Evolutionary conservation across 2,329 filamentous ascomycete species (phyloP), one percentile per base, ranked within the genome.

Genomic region (Aspergillus fructus): DNA sequence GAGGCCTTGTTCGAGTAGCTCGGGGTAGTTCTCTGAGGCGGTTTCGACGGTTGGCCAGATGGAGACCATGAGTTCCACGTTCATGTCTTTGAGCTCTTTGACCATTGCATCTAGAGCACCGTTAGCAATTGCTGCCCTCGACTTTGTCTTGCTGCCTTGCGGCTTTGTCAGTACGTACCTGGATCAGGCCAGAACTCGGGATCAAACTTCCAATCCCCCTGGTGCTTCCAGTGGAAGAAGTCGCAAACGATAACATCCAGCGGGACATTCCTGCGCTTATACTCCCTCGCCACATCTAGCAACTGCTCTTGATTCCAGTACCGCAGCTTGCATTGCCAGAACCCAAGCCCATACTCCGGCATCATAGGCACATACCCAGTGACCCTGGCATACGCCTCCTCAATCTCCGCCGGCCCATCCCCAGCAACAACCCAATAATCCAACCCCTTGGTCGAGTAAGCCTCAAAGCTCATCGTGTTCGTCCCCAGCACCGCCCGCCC

Each of bases 151-250:
- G 43, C 24, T 33, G 24, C 24, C 8, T 8, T 27, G n/a, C 6
- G 11, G 2, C 24, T 33, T n/a, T 30, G 4, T 17, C 12, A 24
- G 19, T 21, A 45, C 45, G 12, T 62, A 79, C 79, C 78, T 24
- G 85, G 85, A 65, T 89, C 83, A 0, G 86, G 86, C 85, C 84
- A 89, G 63, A 83, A 89, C 1, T 77, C 78, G 0, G 79, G 73
- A 64, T 89, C 86, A 62, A 89, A 89, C 40, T 79, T 83, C 86
- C 86, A 89, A 55, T 89, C 86, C 5, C 87, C 86, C 66, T 89
- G 85, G 7, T 77, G 76, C 7, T 82, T 81, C 86, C 86, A 89
- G 66, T 89, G 86, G 67, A 89, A 89, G 68, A 85, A 89, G 64
- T 89, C 86, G 39, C 85, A 74, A 0, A 89, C 86, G n/a, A 89